Base-by-base conservation (phyloP, 2,329 filamentous ascomycete species). In the Pyricularia grisea region DNA sequence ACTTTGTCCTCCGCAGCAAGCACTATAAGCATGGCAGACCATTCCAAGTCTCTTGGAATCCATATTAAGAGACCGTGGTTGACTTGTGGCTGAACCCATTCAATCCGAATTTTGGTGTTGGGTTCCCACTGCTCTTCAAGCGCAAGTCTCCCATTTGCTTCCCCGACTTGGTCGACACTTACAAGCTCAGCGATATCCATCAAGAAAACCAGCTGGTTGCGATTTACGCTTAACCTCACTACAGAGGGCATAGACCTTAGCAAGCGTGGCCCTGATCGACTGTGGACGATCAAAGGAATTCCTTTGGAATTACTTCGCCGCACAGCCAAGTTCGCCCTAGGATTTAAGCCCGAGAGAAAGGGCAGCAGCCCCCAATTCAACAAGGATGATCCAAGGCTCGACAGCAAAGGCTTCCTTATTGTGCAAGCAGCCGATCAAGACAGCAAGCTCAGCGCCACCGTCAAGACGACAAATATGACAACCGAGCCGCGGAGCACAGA, bases 51-150 rank as follows among this genome's bases (percentile, higher is more conserved):
- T 4, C 36, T 2, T 30, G 23, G 25, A 67, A 67, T 12, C 31
- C 65, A 36, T 58, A 67, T 28, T 58, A 67, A 9, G 65, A 23
- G 4, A 67, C n/a, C 65, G 30, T 67, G 9, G 36, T 7, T 36
- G 65, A 67, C 20, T n/a, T 67, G 23, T 67, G 65, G 65, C 65
- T 67, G 31, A 58, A 36, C 11, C 33, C 65, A 20, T 67, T 27
- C 31, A n/a, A 67, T 14, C 20, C 10, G 4, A 17, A 58, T 20
- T 25, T 55, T 17, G 14, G 33, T 50, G 20, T 36, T 17, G 9
- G 11, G 2, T 67, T 67, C 58, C 10, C 14, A 5, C 20, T 67
- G n/a, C 30, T 67, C 65, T 10, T 14, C 11, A 33, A 20, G n/a
- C 23, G 30, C 12, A n/a, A 66, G 17, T n/a, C 65, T 31, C 20